Evolutionary conservation across 495 filamentous ascomycete species (phyloP), one percentile per base, ranked within the genome.

Genomic region (Talaromyces stipitatus): DNA sequence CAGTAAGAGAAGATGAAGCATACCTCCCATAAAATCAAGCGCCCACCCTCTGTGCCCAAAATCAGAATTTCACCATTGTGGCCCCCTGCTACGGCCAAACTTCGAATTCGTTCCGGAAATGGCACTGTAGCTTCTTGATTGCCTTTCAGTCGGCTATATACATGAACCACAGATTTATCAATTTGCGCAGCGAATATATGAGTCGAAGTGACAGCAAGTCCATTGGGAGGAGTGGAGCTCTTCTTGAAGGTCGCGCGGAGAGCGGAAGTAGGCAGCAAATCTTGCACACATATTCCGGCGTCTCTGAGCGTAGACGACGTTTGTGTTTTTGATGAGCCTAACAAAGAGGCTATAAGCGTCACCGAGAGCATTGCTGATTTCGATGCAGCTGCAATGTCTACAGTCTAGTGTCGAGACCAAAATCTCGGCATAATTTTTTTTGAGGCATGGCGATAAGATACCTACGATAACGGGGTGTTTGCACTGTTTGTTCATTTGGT

Each of bases 21-120:
- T 65, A 94, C 90, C 88, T 98, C 94, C 94, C 94, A 98, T 10
- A 95, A 68, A 63, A 95, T 87, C 56, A 97, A 65, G 52, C 91
- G 83, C 14, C 94, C 94, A 57, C 89, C 88, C 45, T 86, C 85
- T 1, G 90, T 94, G n/a, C 94, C 94, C 48, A 96, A 66, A 57
- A 91, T 76, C 56, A 98, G 72, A 36, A 94, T 78, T 55, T 78
- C 79, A 50, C 87, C 85, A 63, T 80, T 66, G 75, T 83, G 69
- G 61, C 78, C 70, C 29, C 76, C 78, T n/a, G 79, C 82, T 20
- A 85, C 67, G 6, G 80, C 73, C 58, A 92, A 69, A 73, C 87
- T 89, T 61, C 80, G 87, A 65, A 94, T 90, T 62, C 86, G 82
- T 71, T 95, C 92, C 6, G 82, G 85, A 59, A 97, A 96, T 2